These are phyloP conservation scores for Furcasterigmium furcatum DNA, from an alignment of 2,329 filamentous ascomycete genomes.

Conservation along the genomic window DNA sequence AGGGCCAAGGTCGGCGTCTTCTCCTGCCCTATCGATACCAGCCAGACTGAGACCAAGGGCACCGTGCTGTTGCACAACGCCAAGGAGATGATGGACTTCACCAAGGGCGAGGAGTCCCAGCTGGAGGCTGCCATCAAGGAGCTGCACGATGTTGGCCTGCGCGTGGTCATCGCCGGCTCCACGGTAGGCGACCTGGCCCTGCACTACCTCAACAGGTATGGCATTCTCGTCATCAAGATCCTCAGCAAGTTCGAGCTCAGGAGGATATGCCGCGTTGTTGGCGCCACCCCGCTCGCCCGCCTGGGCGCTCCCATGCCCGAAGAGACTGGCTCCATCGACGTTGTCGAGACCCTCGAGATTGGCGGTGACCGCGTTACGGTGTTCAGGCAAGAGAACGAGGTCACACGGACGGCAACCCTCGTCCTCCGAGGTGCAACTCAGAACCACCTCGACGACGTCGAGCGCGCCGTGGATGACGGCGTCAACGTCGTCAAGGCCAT, in stretches of 20 bases:
- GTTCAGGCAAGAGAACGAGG: conserved; percentile 93
- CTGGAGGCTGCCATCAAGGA: conserved; percentile 92
- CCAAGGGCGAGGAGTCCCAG: conserved; percentile 91
- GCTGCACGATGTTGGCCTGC: conserved; percentile 86
- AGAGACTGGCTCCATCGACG: conserved; percentile 92
- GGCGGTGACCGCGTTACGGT: conserved; percentile 97
- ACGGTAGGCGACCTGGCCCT: conserved; percentile 89
- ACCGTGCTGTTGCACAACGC: conserved; percentile 96
- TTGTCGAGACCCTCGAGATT: conserved; percentile 97
- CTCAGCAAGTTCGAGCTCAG: conserved; percentile 98
- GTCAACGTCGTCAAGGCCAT: conserved; percentile 99
- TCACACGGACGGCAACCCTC: conserved; percentile 88
- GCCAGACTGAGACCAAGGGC: conserved; percentile 97
- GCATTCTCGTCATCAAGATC: conserved; percentile 93
- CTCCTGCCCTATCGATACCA: conserved; percentile 92
- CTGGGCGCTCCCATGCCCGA: conserved; percentile 99
- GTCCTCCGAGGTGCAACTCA: conserved; percentile 94
- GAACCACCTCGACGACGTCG: conserved; percentile 95
- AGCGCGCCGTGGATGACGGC: conserved; percentile 95
- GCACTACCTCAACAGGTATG: conserved; percentile 97
- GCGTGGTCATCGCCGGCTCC: conserved; percentile 87
- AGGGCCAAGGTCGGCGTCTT: conserved; percentile 96
- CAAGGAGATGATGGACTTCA: conserved; percentile 98
- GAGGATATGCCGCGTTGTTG: conserved; percentile 91
- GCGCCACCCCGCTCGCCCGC: conserved; percentile 91